Percentiles rank a stretch among this genome's conserved stretches.
Evolutionary conservation across 106 monocot species (phyloP).

Genomic region (Apostasia ramifera): DNA sequence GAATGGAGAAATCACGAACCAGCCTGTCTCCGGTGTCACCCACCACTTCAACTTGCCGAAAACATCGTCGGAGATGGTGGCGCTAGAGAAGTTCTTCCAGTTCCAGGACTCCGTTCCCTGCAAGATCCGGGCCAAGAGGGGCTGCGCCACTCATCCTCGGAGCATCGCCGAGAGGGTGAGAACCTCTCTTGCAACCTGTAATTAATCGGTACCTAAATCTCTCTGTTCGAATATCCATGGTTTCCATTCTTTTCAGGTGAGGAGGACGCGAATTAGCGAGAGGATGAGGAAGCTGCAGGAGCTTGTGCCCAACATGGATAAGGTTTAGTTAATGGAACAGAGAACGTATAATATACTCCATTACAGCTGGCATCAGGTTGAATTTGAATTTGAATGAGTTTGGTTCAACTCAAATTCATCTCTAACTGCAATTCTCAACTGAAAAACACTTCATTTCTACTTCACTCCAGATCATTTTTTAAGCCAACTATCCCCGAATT

Average conservation of each 20-base stretch:
- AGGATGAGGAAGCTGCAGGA: conserved; percentile 39
- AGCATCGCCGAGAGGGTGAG: conserved; percentile 44
- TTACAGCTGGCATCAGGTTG: not conserved
- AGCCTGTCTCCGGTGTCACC: too few species aligned
- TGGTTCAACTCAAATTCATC: not conserved
- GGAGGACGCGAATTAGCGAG: conserved; percentile 48
- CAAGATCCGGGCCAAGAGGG: conserved; percentile 57
- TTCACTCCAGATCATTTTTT: not conserved
- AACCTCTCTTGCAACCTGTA: not conserved
- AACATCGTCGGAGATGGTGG: conserved; percentile 37
- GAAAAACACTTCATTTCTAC: not conserved
- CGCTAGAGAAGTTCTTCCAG: conserved; percentile 40
- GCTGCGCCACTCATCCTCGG: conserved; percentile 42
- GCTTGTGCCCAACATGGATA: conserved; percentile 44
- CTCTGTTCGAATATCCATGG: not conserved
- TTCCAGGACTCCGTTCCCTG: conserved; percentile 41
- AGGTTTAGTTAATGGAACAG: conserved; percentile 14
- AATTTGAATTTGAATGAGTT: not conserved
- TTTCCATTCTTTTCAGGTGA: conserved; percentile 18
- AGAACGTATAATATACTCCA: not conserved
- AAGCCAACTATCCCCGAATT: too few species aligned
- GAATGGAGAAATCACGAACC: too few species aligned
- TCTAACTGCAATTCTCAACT: not conserved
- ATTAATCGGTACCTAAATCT: not conserved
- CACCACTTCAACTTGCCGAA: conserved; percentile 32